Conservation (phyloP, 768 basidiomycete species). For the Phaffia australis region DNA sequence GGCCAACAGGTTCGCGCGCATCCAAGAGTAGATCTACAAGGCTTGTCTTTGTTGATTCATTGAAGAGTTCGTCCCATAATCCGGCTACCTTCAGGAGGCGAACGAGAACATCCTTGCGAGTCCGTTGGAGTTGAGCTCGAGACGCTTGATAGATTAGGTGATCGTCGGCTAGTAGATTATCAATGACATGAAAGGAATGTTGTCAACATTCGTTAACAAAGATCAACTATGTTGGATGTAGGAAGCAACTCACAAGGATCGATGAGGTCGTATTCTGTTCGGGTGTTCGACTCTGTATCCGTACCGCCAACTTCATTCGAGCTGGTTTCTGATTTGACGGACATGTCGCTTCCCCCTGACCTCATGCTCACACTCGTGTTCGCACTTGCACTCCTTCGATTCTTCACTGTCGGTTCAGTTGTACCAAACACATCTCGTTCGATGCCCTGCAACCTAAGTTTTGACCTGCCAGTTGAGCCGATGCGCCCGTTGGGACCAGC, state of each 20-base stretch:
- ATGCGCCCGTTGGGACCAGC: not conserved
- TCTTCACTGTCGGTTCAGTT: not conserved
- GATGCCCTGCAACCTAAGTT: not conserved
- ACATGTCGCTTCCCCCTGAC: not conserved
- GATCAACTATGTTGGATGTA: not conserved
- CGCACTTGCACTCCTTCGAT: not conserved
- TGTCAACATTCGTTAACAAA: not conserved
- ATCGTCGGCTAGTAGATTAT: slow-evolving; percentile 19
- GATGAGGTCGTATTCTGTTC: slow-evolving; percentile 10
- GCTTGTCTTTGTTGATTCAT: slow-evolving; percentile 13
- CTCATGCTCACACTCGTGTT: not conserved
- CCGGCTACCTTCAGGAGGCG: slow-evolving; percentile 20
- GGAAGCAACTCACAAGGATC: slow-evolving; percentile 5
- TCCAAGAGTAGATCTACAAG: slow-evolving; percentile 14
- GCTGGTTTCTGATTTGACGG: too few species aligned
- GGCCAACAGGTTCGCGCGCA: not conserved
- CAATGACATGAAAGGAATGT: not conserved
- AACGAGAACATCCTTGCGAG: slow-evolving; percentile 13
- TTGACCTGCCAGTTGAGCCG: too few species aligned
- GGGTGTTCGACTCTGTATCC: not conserved
- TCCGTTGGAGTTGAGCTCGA: slow-evolving; percentile 11
- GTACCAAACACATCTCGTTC: not conserved
- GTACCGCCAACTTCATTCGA: slow-evolving; percentile 5
- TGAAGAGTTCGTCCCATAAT: slow-evolving; percentile 6
- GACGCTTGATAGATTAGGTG: slow-evolving; percentile 18